Conservation (phyloP, 202 grass and related monocot species). For the Zizania palustris region DNA sequence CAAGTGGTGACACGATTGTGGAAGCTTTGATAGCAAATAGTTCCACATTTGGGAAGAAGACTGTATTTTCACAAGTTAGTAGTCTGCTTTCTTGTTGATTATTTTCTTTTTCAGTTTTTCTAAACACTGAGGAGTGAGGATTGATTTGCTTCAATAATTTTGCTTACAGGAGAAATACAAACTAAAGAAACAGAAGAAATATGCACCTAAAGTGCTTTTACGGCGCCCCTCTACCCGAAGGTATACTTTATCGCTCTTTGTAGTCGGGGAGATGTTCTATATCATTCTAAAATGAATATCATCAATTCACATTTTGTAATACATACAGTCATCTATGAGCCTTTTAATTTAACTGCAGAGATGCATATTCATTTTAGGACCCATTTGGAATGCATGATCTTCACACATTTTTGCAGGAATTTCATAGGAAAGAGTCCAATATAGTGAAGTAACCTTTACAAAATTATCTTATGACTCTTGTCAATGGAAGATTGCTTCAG, state of each 20-base stretch:
- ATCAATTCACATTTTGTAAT: not conserved
- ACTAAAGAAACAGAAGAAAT: slow-evolving; percentile 98
- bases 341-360: slow-evolving; percentile 5
- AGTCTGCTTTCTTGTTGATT: slow-evolving; percentile 13
- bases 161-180: slow-evolving; percentile 89
- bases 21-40: slow-evolving; percentile 95
- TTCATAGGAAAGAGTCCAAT: not conserved
- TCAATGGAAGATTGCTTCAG: not conserved
- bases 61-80: slow-evolving; percentile 81
- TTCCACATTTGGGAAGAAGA: slow-evolving; percentile 88
- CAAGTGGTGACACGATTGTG: slow-evolving; percentile 75
- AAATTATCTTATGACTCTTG: not conserved
- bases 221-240: slow-evolving; percentile 74
- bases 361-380: not conserved
- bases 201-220: slow-evolving; percentile 91
- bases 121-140: not conserved
- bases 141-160: slow-evolving; percentile 18
- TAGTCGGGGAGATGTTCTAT: not conserved
- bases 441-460: not conserved
- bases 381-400: not conserved
- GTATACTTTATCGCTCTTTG: slow-evolving; percentile 36
- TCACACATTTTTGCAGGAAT: not conserved
- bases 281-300: not conserved
- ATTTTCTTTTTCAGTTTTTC: not conserved
- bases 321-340: not conserved